Conservation (phyloP, 345 rosid genomes). For the Eucalyptus pauciflora region DNA sequence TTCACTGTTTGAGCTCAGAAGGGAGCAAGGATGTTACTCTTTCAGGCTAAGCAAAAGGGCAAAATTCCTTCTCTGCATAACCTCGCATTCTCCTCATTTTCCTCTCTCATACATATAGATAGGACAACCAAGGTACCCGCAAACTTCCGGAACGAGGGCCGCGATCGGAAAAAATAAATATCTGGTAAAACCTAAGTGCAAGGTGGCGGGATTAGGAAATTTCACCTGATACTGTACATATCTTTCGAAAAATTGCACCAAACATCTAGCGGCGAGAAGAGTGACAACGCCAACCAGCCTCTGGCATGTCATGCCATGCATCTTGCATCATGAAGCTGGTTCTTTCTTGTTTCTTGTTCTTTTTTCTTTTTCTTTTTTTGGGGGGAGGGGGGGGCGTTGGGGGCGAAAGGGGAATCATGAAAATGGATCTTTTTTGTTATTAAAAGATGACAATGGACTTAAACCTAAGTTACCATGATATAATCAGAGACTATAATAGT, state of each 20-base stretch:
- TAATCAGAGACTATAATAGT: not conserved
- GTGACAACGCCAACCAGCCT: not conserved
- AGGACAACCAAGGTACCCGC: not conserved
- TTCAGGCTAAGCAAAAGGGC: not conserved
- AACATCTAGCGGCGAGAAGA: not conserved
- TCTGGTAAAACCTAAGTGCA: not conserved
- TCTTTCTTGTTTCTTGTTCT: not conserved
- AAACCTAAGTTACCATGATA: not conserved
- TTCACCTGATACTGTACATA: not conserved
- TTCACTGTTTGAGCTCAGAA: not conserved
- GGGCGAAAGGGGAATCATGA: not conserved
- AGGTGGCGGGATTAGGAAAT: not conserved
- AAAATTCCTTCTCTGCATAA: not conserved
- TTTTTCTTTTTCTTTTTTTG: not conserved
- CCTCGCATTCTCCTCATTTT: not conserved
- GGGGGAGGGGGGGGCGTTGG: rapidly evolving
- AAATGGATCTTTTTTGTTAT: not conserved
- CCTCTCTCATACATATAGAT: not conserved
- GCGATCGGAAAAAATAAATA: not conserved
- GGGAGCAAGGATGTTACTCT: not conserved
- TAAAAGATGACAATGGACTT: not conserved
- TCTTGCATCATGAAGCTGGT: not conserved
- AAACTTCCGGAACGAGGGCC: not conserved
- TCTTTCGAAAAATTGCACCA: not conserved
- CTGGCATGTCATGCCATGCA: not conserved